A percentile compares a stretch with the other conserved stretches of the same genome.
Evolutionary conservation across 2,329 filamentous ascomycete species (phyloP).

Genomic region (Aspergillus sp.): DNA sequence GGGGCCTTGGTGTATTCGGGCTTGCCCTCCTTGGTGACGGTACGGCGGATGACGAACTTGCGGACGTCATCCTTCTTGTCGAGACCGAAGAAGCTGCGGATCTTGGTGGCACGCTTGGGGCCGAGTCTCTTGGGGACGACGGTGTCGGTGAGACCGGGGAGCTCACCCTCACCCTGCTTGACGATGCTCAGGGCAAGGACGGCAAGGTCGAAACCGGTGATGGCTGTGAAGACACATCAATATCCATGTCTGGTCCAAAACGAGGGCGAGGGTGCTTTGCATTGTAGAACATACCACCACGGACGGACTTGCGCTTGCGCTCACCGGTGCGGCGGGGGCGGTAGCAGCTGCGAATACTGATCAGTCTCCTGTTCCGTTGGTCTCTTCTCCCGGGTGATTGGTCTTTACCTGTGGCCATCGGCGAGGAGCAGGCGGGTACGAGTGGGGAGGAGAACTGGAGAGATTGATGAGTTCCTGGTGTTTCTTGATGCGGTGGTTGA

Average conservation of each 20-base stretch:
- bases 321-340: conserved; percentile 95
- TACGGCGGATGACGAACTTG: conserved; percentile 99
- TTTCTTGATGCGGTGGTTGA: conserved; percentile 21
- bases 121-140: conserved; percentile 99
- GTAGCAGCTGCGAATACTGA: conserved; percentile 68
- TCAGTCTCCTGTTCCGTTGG: too few relatives aligned
- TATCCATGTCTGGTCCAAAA: background rate
- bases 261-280: background rate
- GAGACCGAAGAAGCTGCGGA: conserved; percentile 99
- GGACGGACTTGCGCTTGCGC: conserved; percentile 99
- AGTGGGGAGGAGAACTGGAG: conserved; percentile 77
- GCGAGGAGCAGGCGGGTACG: conserved; percentile 96
- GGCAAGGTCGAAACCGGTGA: conserved; percentile 91
- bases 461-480: conserved; percentile 29
- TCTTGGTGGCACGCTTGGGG: conserved; percentile 99
- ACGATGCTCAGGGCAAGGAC: conserved; percentile 93
- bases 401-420: conserved; percentile 68
- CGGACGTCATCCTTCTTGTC: conserved; percentile 99
- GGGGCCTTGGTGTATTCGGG: conserved; percentile 99
- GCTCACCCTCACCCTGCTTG: conserved; percentile 94
- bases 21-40: conserved; percentile 95
- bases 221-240: conserved; percentile 58
- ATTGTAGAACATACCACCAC: conserved; percentile 56
- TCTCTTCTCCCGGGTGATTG: too few relatives aligned
- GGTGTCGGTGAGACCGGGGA: conserved; percentile 95